These are phyloP conservation scores for Leishmania mexicana DNA, from an alignment of 208 protist genomes.

Conservation along the genomic window DNA sequence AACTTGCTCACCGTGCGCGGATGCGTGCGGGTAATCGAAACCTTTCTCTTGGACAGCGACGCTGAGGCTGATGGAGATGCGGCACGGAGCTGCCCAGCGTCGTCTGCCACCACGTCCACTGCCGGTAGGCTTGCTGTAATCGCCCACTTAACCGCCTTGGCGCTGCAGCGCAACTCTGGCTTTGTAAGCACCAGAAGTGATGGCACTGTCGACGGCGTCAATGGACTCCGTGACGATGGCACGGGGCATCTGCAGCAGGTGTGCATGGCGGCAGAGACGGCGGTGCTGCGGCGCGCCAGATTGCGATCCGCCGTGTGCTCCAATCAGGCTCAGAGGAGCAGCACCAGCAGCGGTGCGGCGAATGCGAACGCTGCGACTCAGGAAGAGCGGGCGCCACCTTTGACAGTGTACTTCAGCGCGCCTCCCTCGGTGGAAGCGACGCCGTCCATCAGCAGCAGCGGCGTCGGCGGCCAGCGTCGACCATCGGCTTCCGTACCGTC, in stretches of 20 bases:
- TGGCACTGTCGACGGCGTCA: slow-evolving; percentile 24
- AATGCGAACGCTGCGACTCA: background rate
- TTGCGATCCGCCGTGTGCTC: slow-evolving; percentile 14
- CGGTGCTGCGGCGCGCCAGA: slow-evolving; percentile 24
- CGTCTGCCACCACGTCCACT: background rate
- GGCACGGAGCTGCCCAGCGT: background rate
- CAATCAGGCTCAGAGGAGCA: background rate
- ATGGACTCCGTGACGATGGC: background rate
- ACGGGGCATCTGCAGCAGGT: slow-evolving; percentile 20
- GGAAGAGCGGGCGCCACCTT: background rate
- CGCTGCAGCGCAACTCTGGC: slow-evolving; percentile 59
- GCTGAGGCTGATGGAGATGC: background rate
- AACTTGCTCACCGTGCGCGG: slow-evolving; percentile 64
- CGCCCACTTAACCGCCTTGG: slow-evolving; percentile 20
- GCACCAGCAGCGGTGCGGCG: background rate
- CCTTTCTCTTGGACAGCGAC: slow-evolving; percentile 50
- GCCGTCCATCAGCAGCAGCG: background rate
- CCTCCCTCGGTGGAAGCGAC: background rate
- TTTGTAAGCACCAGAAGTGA: slow-evolving; percentile 14
- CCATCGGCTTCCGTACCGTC: background rate
- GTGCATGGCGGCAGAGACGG: slow-evolving; percentile 25
- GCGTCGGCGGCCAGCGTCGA: background rate
- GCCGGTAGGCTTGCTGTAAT: slow-evolving; percentile 9
- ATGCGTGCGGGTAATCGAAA: slow-evolving; percentile 48
- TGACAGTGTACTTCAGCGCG: slow-evolving; percentile 33